phyloP scores from a whole-genome alignment of 257 asterid genomes.

The Gynochthodes officinalis region DNA sequence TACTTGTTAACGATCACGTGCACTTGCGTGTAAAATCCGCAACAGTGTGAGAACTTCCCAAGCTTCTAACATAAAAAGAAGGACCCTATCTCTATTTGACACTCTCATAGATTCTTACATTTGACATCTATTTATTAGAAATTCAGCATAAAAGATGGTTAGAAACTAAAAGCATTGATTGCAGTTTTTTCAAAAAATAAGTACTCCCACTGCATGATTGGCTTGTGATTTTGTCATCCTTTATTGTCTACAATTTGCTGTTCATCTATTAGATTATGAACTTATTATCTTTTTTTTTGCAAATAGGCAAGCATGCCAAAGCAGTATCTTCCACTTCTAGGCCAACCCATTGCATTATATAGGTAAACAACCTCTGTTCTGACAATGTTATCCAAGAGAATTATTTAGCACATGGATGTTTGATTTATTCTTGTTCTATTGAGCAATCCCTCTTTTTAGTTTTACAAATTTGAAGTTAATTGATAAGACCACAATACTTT shows the following conservation, averaged over 20 bases:
- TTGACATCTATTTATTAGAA: too few relatives aligned
- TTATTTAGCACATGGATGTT: background rate
- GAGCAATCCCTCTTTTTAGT: background rate
- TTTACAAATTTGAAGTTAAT: background rate
- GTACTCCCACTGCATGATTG: background rate
- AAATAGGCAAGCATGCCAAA: slow-evolving; percentile 94
- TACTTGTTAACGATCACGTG: too few relatives aligned
- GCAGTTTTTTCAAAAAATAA: background rate
- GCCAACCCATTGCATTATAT: slow-evolving; percentile 92
- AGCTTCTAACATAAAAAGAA: background rate
- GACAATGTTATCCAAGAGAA: background rate
- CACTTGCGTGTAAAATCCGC: too few relatives aligned
- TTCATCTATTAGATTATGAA: slow-evolving; percentile 26
- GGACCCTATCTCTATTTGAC: background rate
- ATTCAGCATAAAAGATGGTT: background rate
- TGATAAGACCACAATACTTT: background rate
- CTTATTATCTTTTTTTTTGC: slow-evolving; percentile 39
- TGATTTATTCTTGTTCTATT: background rate
- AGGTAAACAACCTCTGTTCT: slow-evolving; percentile 45
- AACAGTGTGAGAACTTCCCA: background rate
- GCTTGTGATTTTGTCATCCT: slow-evolving; percentile 9
- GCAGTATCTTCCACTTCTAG: slow-evolving; percentile 98
- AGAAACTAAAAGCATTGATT: background rate
- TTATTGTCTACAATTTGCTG: background rate
- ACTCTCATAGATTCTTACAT: background rate